Conservation (phyloP, 768 basidiomycete species). For the Tulasnella sp. region DNA sequence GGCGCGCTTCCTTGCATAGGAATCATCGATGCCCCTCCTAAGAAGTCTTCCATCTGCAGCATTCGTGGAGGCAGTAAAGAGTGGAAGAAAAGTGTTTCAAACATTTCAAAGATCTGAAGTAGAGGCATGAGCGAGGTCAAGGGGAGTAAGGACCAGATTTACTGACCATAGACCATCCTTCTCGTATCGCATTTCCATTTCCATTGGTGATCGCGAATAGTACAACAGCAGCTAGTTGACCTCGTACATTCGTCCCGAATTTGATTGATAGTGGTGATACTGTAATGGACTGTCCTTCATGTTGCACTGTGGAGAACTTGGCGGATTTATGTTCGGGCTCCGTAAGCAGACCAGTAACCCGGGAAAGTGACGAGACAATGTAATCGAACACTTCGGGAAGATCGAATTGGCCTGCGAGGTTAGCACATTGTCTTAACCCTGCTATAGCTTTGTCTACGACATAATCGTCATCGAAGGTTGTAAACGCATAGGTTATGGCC, state of each 20-base stretch:
- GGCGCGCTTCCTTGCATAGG: slow-evolving; percentile 70
- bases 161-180: slow-evolving; percentile 83
- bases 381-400: slow-evolving; percentile 95
- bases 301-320: slow-evolving; percentile 77
- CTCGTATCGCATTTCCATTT: slow-evolving; percentile 83
- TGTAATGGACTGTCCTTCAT: slow-evolving; percentile 79
- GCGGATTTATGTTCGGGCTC: slow-evolving; percentile 56
- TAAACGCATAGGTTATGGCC: slow-evolving; percentile 92
- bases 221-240: slow-evolving; percentile 91
- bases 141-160: background rate
- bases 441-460: slow-evolving; percentile 88
- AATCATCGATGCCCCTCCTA: slow-evolving; percentile 87
- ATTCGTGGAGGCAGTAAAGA: slow-evolving; percentile 80
- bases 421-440: slow-evolving; percentile 95
- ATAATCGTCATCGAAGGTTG: slow-evolving; percentile 92
- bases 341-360: slow-evolving; percentile 71
- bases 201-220: slow-evolving; percentile 96
- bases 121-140: background rate
- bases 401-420: slow-evolving; percentile 74
- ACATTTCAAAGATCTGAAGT: slow-evolving; percentile 90
- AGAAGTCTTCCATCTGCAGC: slow-evolving; percentile 96
- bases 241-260: slow-evolving; percentile 91
- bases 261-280: slow-evolving; percentile 85
- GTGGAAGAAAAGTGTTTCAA: slow-evolving; percentile 89
- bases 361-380: slow-evolving; percentile 83